phyloP scores from a whole-genome alignment of 441 rosid species.

The Pelargonium australe region DNA sequence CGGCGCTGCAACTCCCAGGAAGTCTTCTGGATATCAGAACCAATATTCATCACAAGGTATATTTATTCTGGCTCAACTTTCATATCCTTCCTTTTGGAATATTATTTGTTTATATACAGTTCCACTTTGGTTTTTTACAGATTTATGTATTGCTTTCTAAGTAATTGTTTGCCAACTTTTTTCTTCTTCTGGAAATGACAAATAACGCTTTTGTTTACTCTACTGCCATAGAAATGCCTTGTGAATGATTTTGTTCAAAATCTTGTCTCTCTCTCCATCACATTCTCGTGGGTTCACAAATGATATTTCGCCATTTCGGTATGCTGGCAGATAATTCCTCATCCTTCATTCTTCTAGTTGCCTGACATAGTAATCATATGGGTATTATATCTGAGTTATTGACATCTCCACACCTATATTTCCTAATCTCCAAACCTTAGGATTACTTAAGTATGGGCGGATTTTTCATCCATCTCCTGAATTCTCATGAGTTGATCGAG shows the following conservation, averaged over 20 bases:
- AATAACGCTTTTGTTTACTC: background rate
- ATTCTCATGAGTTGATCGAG: background rate
- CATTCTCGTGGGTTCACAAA: too few relatives aligned
- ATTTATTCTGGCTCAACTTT: background rate
- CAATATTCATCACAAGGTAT: conserved; percentile 49
- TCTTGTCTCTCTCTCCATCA: too few relatives aligned
- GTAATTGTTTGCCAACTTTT: background rate
- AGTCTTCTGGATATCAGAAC: conserved; percentile 70
- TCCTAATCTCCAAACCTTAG: too few relatives aligned
- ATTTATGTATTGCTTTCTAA: background rate
- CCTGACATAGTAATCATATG: background rate
- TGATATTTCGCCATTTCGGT: too few relatives aligned
- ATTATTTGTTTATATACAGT: background rate
- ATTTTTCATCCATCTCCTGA: too few relatives aligned
- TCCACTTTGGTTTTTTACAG: background rate
- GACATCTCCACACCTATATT: too few relatives aligned
- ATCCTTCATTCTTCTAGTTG: conserved; percentile 2
- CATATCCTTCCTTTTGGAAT: background rate
- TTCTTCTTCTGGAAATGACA: background rate
- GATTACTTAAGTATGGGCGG: too few relatives aligned
- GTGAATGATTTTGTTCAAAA: too few relatives aligned
- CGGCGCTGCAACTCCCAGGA: conserved; percentile 92
- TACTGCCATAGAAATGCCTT: background rate
- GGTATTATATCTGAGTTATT: background rate
- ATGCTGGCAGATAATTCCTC: background rate